Base-by-base conservation (phyloP, 2,329 filamentous ascomycete species). In the Colletotrichum sp. region DNA sequence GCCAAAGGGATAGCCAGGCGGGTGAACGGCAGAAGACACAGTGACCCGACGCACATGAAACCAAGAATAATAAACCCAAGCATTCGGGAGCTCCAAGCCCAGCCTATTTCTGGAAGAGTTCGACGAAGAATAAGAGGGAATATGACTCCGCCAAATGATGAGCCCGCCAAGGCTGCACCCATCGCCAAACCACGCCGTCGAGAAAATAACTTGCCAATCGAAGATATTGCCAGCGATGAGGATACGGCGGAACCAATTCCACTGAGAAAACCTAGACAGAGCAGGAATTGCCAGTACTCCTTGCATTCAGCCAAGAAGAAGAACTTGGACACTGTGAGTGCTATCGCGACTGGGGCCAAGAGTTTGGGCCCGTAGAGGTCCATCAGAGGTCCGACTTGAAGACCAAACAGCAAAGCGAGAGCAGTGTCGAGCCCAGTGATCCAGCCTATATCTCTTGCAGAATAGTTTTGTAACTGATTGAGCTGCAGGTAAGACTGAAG, bases 311-410 rank as follows among this genome's bases (percentile, higher is more conserved):
- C 88, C 39, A 90, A 82, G 3, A 89, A 77, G 15, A 90, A 82
- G 61, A 88, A 86, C 57, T 84, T 85, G 7, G 81, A 74, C 5
- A 87, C 79, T 65, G 83, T 87, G 4, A 82, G 78, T 5, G 81
- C 73, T 1, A 83, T 82, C 7, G 86, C 87, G 18, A 82, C 74
- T 6, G 85, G 78, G 2, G 85, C 80, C 10, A 89, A 81, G 36
- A 84, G 72, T 8, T 84, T 81, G 1, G 88, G 86, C 0, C 87
- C 88, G 43, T 88, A 86, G 1, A 82, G 82, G 76, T 89, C 88
- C 71, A 89, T 88, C 7, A 89, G 71, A 4, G 88, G 88, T 0
- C 88, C 87, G 13, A 88, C 83, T 78, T 88, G 87, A 7, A 89
- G 84, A 7, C 86, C 87, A 3, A 87, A 80, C 16, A 87, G 83